A percentile compares a stretch with the other conserved stretches of the same genome.
phyloP scores from a whole-genome alignment of 2,329 filamentous ascomycete species.

The Fusarium circinatum region DNA sequence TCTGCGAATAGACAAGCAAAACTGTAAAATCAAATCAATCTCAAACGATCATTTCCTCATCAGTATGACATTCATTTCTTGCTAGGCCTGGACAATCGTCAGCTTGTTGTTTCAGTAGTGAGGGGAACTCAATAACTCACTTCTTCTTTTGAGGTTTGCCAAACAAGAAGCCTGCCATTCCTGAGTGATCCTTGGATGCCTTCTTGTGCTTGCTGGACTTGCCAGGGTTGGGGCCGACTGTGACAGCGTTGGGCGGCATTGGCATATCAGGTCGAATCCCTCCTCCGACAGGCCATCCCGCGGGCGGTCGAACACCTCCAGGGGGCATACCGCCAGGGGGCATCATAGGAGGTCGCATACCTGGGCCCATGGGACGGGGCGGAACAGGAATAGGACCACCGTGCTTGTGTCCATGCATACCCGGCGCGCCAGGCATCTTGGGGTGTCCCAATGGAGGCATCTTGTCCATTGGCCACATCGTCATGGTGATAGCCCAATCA shows the following conservation, averaged over 20 bases:
- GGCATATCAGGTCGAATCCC: constrained; percentile 5
- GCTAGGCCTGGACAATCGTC: constrained; percentile 25
- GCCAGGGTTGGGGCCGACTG: constrained; percentile 26
- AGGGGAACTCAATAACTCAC: constrained; percentile 27
- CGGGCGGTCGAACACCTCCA: constrained; percentile 33
- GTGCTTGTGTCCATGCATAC: constrained; percentile 22
- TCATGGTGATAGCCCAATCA: constrained; percentile 67
- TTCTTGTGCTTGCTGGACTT: constrained; percentile 43
- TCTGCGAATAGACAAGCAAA: constrained; percentile 40
- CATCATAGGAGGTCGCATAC: constrained; percentile 26
- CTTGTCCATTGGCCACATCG: constrained; percentile 69
- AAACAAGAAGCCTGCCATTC: constrained; percentile 41
- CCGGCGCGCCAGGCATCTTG: constrained; percentile 34
- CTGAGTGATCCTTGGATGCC: constrained; percentile 23
- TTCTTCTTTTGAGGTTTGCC: constrained; percentile 48
- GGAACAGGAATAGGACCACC: constrained; percentile 21
- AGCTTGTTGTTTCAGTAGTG: background rate
- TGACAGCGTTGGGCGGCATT: constrained; percentile 38
- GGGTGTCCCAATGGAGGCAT: constrained; percentile 40
- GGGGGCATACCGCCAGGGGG: constrained; percentile 8
- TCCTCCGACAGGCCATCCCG: constrained; percentile 31
- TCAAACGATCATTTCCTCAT: constrained; percentile 38
- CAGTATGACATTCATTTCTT: constrained; percentile 37
- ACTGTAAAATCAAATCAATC: constrained; percentile 27
- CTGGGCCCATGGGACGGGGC: constrained; percentile 1